Evolutionary conservation across 495 filamentous ascomycete species (phyloP), one percentile per base, ranked within the genome.

Genomic region (Aspergillus taichungensis): DNA sequence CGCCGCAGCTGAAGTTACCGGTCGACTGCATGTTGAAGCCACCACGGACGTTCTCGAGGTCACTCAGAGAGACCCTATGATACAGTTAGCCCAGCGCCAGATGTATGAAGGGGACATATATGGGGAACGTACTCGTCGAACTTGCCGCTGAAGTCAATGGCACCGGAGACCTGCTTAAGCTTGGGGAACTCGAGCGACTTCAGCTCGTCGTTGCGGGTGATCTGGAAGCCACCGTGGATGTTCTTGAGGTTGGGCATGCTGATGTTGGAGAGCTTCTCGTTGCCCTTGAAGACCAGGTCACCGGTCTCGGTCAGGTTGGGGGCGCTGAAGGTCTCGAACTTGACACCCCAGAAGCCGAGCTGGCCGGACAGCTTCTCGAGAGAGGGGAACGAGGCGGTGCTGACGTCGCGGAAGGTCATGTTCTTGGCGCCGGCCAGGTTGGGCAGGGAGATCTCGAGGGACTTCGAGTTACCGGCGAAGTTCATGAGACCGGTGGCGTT

Each of bases 351-450:
- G 67, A 97, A 86, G 47, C 84, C 84, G 55, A 95, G 74, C 40
- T 88, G 84, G 55, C 83, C 79, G 60, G 85, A 88, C 42, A 95
- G 77, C 29, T 69, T 71, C 49, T 75, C 59, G 34, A 99, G 80
- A n/a, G 85, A 83, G 11, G 92, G 92, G 30, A 91, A 66, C 13
- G 64, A 72, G 62, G 95, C 71, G 35, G 64, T 71, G 51, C 80
- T 81, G 69, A 86, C 82, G 71, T 95, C 91, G 63, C 82, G 76
- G 70, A 96, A 82, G 43, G 87, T 90, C 74, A 95, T 80, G 76
- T 95, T 88, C 61, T 68, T 76, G 43, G 83, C 88, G 68, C 74
- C 82, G 47, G 70, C 66, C 28, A 99, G 78, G 69, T 88, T 78
- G 51, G 89, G 84, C 64, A 97, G 81, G 37, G 80, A 73, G 49